phyloP scores from a whole-genome alignment of 2,329 filamentous ascomycete species.

The Ascochyta clinopodiicola region DNA sequence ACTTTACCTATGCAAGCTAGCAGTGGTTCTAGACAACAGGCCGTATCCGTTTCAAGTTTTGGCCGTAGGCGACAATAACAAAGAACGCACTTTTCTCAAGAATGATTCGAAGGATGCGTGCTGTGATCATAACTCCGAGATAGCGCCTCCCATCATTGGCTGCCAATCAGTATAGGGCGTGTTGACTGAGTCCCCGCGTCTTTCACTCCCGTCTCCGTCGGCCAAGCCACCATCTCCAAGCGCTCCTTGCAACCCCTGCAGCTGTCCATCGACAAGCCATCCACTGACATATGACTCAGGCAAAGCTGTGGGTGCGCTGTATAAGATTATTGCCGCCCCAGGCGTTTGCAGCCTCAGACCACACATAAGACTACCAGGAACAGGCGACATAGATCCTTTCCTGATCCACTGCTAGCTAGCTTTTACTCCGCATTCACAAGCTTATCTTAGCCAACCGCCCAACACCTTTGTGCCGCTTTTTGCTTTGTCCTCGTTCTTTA shows the following conservation, averaged over 20 bases:
- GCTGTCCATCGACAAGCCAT: slow-evolving; percentile 3
- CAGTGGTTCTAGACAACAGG: slow-evolving; percentile 8
- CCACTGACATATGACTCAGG: slow-evolving; percentile 15
- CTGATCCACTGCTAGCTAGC: slow-evolving; percentile 15
- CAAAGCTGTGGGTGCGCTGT: slow-evolving; percentile 4
- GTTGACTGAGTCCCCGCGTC: slow-evolving; percentile 15
- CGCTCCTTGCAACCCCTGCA: slow-evolving; percentile 9
- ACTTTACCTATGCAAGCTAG: slow-evolving; percentile 11
- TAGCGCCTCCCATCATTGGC: slow-evolving; percentile 11
- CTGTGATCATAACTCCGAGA: slow-evolving; percentile 5
- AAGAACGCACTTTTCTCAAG: slow-evolving; percentile 4
- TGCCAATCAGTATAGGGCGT: slow-evolving; percentile 8
- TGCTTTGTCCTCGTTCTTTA: slow-evolving; percentile 17
- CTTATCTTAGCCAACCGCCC: slow-evolving; percentile 19
- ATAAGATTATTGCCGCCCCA: slow-evolving; percentile 13
- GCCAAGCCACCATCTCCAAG: slow-evolving; percentile 13
- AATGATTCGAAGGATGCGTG: slow-evolving; percentile 8
- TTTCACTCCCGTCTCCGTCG: slow-evolving; percentile 10
- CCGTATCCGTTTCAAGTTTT: slow-evolving; percentile 9
- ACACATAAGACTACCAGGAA: slow-evolving; percentile 1
- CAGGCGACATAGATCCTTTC: slow-evolving; percentile 4
- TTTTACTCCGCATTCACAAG: slow-evolving; percentile 32
- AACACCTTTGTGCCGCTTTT: slow-evolving; percentile 12
- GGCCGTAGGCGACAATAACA: slow-evolving; percentile 12
- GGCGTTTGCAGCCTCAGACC: slow-evolving; percentile 14